phyloP scores from a whole-genome alignment of 1,284 basidiomycete species.

The Trametes polyzona region DNA sequence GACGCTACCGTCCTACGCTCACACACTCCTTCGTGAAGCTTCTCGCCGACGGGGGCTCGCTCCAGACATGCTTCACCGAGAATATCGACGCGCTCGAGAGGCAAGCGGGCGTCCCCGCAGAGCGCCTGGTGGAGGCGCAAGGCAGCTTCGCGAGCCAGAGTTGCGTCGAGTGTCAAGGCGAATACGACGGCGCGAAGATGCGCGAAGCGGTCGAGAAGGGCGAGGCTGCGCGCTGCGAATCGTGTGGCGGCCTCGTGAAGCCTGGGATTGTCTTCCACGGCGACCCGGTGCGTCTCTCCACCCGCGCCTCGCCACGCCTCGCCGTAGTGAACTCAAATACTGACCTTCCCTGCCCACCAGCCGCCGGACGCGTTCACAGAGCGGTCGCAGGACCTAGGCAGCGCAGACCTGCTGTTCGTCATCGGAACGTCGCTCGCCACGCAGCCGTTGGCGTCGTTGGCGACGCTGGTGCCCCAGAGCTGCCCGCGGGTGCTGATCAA shows the following conservation, averaged over 20 bases:
- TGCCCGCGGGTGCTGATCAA: conserved; percentile 78
- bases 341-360: too few species aligned
- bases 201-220: conserved; percentile 59
- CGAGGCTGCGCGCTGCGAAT: conserved; percentile 66
- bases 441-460: conserved; percentile 75
- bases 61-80: conserved; percentile 84
- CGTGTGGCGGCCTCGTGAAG: conserved; percentile 78
- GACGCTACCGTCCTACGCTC: conserved; percentile 83
- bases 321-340: too few species aligned
- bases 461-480: conserved; percentile 46
- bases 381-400: conserved; percentile 58
- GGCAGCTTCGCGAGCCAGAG: conserved; percentile 86
- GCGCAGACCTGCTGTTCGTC: conserved; percentile 87
- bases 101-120: conserved; percentile 75
- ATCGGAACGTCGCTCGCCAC: conserved; percentile 91
- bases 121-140: conserved; percentile 91
- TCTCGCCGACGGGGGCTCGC: conserved; percentile 63
- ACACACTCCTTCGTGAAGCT: conserved; percentile 91
- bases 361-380: not conserved
- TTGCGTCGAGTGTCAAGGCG: conserved; percentile 72
- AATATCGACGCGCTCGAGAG: conserved; percentile 95
- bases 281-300: conserved; percentile 69
- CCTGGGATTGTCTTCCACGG: conserved; percentile 96
- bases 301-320: too few species aligned
- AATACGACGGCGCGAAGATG: conserved; percentile 71